Evolutionary conservation across 116 monocot genomes (phyloP), one percentile per base, ranked within the genome.

Genomic region (Phalaenopsis hybrid): DNA sequence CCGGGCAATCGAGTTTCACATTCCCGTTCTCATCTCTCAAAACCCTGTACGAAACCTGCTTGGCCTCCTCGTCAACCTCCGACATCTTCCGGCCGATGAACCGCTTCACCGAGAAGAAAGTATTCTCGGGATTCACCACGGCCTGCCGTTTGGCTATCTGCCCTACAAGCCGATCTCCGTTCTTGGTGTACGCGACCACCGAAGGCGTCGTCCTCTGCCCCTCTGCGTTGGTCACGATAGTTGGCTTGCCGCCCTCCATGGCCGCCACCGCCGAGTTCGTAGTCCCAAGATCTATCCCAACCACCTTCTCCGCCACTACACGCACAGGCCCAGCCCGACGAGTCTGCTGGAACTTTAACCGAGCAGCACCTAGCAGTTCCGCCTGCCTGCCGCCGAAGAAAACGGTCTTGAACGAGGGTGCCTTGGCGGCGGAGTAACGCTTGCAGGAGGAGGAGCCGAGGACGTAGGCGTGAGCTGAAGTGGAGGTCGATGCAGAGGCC

Each of bases 101-200:
- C n/a, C 94, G 77, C 88, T 94, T 94, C 72, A 88, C 94, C 0
- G 87, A 88, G 81, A 90, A 89, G 78, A 31, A 31, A 31, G 93
- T 93, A 46, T 90, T 93, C 84, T 93, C 90, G 25, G 93, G 93
- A 63, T 93, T 93, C 75, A 90, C 89, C 78, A 90, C 90, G 4
- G 93, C 93, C 87, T 93, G 93, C 77, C 89, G 73, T 87, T 90
- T 93, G 10, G 93, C 93, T 46, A 90, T 90, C 84, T 87, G 87
- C 50, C 93, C 90, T 0, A 92, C 92, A 44, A 92, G 75, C 61
- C 88, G 75, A 75, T 92, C 92, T 17, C 88, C 88, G 80, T 80
- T 85, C 89, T 92, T 92, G 13, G 92, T 88, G 78, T 88, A 92
- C 28, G 92, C 92, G 6, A 92, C 92, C 37, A 92, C 90, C 34